Percentiles rank a stretch among this genome's conserved stretches.
Evolutionary conservation across 371 early-diverging fungal species (phyloP).

Genomic region (Haplosporangium sp.): DNA sequence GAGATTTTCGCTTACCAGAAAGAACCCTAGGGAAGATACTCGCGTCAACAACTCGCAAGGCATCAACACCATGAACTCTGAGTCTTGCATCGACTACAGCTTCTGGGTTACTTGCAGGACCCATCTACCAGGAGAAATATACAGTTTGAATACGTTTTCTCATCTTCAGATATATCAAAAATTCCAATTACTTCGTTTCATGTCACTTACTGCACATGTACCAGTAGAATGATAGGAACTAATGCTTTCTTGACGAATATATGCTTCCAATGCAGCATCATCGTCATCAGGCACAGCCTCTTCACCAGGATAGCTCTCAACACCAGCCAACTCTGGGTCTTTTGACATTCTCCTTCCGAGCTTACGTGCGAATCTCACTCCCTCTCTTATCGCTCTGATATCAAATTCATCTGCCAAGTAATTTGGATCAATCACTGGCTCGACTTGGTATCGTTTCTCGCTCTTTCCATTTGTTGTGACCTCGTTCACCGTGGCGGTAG

Average conservation of each 20-base stretch:
- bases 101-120: slow-evolving; percentile 34
- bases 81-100: slow-evolving; percentile 57
- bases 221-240: slow-evolving; percentile 32
- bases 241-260: slow-evolving; percentile 15
- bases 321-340: slow-evolving; percentile 12
- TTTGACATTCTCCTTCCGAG: slow-evolving; percentile 27
- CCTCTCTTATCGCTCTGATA: slow-evolving; percentile 38
- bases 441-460: slow-evolving; percentile 13
- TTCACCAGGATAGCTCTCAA: slow-evolving; percentile 22
- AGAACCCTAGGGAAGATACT: slow-evolving; percentile 46
- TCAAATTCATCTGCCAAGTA: slow-evolving; percentile 47
- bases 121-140: slow-evolving; percentile 25
- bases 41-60: slow-evolving; percentile 55
- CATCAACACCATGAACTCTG: slow-evolving; percentile 55
- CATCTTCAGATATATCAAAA: too few species aligned
- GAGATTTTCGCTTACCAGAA: slow-evolving; percentile 10
- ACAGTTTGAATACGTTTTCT: too few species aligned
- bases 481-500: background rate
- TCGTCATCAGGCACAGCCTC: slow-evolving; percentile 33
- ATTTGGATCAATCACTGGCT: slow-evolving; percentile 47
- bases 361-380: slow-evolving; percentile 29
- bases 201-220: slow-evolving; percentile 28
- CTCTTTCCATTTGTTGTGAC: slow-evolving; percentile 14
- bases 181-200: too few species aligned
- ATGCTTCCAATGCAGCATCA: slow-evolving; percentile 24